Evolutionary conservation across 306 rosid genomes (phyloP).

Genomic region (Fragaria ananassa): DNA sequence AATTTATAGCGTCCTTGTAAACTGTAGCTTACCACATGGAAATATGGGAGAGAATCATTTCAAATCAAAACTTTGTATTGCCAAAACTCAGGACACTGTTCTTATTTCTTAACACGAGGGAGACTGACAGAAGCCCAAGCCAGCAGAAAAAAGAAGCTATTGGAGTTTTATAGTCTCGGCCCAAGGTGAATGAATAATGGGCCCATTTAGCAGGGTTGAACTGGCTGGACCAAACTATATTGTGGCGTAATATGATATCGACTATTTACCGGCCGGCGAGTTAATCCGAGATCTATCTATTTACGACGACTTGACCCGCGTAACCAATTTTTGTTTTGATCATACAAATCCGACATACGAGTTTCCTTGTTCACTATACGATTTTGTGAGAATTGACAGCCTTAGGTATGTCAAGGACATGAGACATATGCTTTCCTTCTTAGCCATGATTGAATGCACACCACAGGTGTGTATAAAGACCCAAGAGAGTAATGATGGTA

Average conservation of each 20-base stretch:
- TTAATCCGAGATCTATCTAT: too few species aligned
- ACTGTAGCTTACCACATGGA: background rate
- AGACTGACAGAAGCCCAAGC: background rate
- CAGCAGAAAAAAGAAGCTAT: background rate
- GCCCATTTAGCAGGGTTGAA: background rate
- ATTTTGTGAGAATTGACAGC: background rate
- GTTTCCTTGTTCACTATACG: background rate
- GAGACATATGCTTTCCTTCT: slow-evolving; percentile 22
- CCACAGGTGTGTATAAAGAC: slow-evolving; percentile 50
- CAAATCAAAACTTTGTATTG: background rate
- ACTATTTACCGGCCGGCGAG: too few species aligned
- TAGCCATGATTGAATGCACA: slow-evolving; percentile 45
- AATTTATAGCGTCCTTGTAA: slow-evolving; percentile 10
- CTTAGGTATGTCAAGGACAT: background rate
- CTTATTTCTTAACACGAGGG: background rate
- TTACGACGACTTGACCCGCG: too few species aligned
- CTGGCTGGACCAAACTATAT: background rate
- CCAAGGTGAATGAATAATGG: background rate
- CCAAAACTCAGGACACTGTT: background rate
- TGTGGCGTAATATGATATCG: too few species aligned
- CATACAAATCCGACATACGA: background rate
- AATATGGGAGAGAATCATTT: slow-evolving; percentile 3
- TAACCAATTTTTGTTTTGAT: background rate
- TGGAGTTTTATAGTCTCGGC: background rate
- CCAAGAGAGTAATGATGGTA: background rate